These are phyloP conservation scores for Dryas octopetala DNA, from an alignment of 306 rosid genomes.

Conservation along the genomic window DNA sequence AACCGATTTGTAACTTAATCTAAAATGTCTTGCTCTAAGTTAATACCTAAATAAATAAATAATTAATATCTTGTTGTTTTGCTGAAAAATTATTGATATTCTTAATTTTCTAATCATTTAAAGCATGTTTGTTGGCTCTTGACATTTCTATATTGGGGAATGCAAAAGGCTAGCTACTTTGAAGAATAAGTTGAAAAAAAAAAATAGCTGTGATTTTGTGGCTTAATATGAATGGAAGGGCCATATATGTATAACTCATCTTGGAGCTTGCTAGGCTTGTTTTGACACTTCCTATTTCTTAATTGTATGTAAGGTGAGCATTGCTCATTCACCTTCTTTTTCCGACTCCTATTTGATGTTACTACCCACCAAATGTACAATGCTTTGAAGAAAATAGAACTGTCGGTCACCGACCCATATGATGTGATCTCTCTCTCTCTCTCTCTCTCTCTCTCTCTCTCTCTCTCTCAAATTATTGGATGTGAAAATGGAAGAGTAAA, in stretches of 20 bases:
- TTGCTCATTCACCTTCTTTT: background rate
- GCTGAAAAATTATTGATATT: no score
- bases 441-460: conserved; percentile 5
- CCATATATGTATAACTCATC: background rate
- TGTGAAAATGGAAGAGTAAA: background rate
- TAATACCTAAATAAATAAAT: no score
- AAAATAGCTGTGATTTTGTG: background rate
- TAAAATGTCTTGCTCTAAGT: no score
- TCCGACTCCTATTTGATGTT: conserved; percentile 28
- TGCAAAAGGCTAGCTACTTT: no score
- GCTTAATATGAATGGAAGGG: background rate
- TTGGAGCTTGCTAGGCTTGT: background rate
- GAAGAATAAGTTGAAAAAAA: no score
- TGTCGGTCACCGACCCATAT: conserved; percentile 44
- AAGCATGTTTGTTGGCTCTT: no score
- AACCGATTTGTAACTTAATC: no score
- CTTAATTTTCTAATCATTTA: no score
- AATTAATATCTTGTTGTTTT: no score
- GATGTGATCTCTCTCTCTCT: conserved; percentile 42
- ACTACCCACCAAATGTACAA: conserved; percentile 35
- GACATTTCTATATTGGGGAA: no score
- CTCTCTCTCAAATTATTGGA: conserved; percentile 21
- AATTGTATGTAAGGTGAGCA: background rate
- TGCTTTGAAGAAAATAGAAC: conserved; percentile 48
- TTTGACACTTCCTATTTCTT: background rate